Percentiles rank a stretch among this genome's conserved stretches.
Evolutionary conservation across 1,284 basidiomycete genomes (phyloP).

Genomic region (Baeospora myosura): DNA sequence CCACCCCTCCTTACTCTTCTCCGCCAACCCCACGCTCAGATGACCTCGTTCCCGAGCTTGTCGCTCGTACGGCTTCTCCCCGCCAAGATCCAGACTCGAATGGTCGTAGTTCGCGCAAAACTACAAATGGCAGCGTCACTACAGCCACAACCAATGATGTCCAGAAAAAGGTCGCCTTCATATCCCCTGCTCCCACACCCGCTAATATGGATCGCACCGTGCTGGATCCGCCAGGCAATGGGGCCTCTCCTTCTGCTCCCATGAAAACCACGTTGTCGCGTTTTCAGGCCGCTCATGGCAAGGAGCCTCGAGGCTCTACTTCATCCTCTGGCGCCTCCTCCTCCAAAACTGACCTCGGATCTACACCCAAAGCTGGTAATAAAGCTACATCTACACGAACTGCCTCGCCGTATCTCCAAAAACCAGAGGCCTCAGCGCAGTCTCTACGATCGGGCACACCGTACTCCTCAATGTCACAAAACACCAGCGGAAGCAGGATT

Average conservation of each 20-base stretch:
- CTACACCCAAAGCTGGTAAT: constrained; percentile 22
- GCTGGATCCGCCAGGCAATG: neutral
- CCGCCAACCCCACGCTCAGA: constrained; percentile 15
- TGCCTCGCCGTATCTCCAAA: constrained; percentile 55
- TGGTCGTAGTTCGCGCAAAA: constrained; percentile 47
- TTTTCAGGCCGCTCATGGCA: constrained; percentile 64
- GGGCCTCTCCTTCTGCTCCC: constrained; percentile 33
- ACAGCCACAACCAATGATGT: constrained; percentile 35
- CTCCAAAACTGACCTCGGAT: constrained; percentile 37
- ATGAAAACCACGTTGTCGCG: constrained; percentile 64
- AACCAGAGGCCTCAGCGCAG: constrained; percentile 48
- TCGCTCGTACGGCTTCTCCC: constrained; percentile 20
- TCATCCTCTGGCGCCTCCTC: constrained; percentile 38
- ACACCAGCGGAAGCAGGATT: constrained; percentile 61
- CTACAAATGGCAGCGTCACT: constrained; percentile 33
- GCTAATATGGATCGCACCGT: constrained; percentile 11
- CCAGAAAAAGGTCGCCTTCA: constrained; percentile 78
- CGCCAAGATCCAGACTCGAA: constrained; percentile 36
- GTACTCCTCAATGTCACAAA: constrained; percentile 66
- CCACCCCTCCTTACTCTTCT: constrained; percentile 13
- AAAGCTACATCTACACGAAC: constrained; percentile 44
- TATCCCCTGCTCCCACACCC: constrained; percentile 47
- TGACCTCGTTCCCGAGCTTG: constrained; percentile 11
- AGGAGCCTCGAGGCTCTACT: constrained; percentile 60
- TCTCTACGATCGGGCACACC: constrained; percentile 74